These are phyloP conservation scores for Dianthus caryophyllus DNA, from an alignment of 148 eudicot species.

Conservation along the genomic window DNA sequence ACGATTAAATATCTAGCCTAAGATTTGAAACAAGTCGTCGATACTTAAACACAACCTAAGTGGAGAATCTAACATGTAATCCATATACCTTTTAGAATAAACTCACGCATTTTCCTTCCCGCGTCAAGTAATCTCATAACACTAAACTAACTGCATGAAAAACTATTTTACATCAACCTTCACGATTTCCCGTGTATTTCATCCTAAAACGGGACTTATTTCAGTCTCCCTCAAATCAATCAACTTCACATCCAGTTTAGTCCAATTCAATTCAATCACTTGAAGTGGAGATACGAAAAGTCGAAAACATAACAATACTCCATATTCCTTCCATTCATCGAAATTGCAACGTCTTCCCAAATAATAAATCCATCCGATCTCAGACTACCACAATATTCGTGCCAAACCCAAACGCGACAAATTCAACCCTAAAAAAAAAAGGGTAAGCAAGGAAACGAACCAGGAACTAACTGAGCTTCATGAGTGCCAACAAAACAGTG, in stretches of 20 bases:
- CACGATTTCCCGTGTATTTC: background rate
- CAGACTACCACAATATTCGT: too few species aligned
- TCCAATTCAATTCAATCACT: background rate
- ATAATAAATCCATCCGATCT: too few species aligned
- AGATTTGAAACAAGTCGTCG: background rate
- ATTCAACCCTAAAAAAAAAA: background rate
- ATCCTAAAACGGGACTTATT: background rate
- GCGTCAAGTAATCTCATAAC: too few species aligned
- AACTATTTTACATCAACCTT: background rate
- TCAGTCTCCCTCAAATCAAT: background rate
- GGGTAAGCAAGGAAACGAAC: slow-evolving; percentile 24
- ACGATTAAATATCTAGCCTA: background rate
- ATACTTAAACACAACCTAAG: background rate
- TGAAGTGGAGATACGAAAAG: too few species aligned
- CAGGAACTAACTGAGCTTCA: slow-evolving; percentile 78
- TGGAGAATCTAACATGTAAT: background rate
- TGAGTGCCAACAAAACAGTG: slow-evolving; percentile 80
- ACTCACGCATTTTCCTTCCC: background rate
- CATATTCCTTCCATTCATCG: too few species aligned
- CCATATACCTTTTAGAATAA: background rate
- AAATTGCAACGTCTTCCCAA: too few species aligned
- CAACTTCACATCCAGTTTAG: background rate
- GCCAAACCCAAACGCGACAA: background rate
- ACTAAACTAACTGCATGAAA: background rate
- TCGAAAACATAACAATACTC: too few species aligned